Evolutionary conservation across 306 rosid species (phyloP), one percentile per base, ranked within the genome.

Genomic region (Medicago arabica): DNA sequence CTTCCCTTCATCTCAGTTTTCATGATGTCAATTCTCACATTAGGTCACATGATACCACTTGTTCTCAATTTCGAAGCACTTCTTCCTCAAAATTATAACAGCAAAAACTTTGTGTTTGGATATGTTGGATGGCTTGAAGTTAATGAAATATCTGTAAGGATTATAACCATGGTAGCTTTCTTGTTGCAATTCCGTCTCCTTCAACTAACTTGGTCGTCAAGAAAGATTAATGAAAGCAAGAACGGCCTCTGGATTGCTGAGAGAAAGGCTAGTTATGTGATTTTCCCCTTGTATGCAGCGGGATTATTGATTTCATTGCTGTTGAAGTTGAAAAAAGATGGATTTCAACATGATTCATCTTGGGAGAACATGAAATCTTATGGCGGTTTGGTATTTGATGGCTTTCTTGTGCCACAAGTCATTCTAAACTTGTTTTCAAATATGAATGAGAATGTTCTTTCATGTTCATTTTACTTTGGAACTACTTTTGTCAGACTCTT

Each of bases 331-430:
- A 69, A 16, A 65, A 65, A 36, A 4, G 12, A 53, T 18, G 79
- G 40, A 17, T 9, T 36, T 50, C 53, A 36, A 47, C 64, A 50
- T 6, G 5, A 17, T 77, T 66, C 80, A 65, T 63, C 83, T 53
- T 78, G 86, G 87, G 82, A 78, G 67, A 74, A 64, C 76, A 69
- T 77, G 6, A 86, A 82, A 66, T 80, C 86, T 43, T 86, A 76
- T n/a, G 80, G 78, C 40, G 88, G 84, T 36, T 79, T 86, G 76
- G 80, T 89, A 5, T 66, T 81, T 74, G 91, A 86, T 57, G 81
- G 88, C 3, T 89, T 89, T 81, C 86, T 89, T 62, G 71, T 92
- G 68, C 96, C 97, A 51, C 93, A 89, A 64, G 84, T 88, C 11
- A 59, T 86, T 21, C 75, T 86, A 21, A 89, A 88, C 83, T 2